Evolutionary conservation across 1,284 basidiomycete genomes (phyloP), one percentile per base, ranked within the genome.

Genomic region (Volvariella surrecta): DNA sequence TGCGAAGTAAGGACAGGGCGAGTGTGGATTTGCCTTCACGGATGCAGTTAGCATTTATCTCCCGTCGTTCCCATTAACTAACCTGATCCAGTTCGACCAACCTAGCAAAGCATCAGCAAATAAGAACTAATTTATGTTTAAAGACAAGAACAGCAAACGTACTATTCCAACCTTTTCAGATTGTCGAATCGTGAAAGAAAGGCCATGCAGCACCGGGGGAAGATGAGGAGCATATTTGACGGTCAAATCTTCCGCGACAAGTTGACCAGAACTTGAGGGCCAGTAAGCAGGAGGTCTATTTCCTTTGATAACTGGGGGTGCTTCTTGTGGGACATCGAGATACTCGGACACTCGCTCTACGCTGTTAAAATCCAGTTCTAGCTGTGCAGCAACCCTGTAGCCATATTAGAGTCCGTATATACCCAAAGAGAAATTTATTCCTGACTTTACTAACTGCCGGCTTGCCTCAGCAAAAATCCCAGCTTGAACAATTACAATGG

Each of bases 311-410:
- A 88, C 82, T 48, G 76, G 76, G 0, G 89, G 79, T 2, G 87
- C 87, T 60, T 95, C 92, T 0, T 82, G 68, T 10, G 67, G 58
- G n/a, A 93, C 64, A n/a, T 82, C 69, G 21, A 84, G 80, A 56
- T 95, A 82, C 48, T 83, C 76, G 32, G 80, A 54, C 46, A 87
- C 80, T 6, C 84, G 72, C 60, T 90, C 89, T 6, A 89, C 86
- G 50, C 89, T 91, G 48, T 94, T 89, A 53, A 96, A 86, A 57
- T 94, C 94, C 59, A 91, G 89, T 62, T 96, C 93, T 10, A 95
- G 89, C 54, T 97, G 81, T 1, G 79, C 79, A 18, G 73, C 69
- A 7, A 82, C 78, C 50, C 75, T 77, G 50, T 10, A 38, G 10
- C 18, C 39, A 49, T 38, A n/a, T 17, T 2, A 35, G 24, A 18